Conservation (phyloP, 805 yeast species). For the Barnettozyma wickerhamii region DNA sequence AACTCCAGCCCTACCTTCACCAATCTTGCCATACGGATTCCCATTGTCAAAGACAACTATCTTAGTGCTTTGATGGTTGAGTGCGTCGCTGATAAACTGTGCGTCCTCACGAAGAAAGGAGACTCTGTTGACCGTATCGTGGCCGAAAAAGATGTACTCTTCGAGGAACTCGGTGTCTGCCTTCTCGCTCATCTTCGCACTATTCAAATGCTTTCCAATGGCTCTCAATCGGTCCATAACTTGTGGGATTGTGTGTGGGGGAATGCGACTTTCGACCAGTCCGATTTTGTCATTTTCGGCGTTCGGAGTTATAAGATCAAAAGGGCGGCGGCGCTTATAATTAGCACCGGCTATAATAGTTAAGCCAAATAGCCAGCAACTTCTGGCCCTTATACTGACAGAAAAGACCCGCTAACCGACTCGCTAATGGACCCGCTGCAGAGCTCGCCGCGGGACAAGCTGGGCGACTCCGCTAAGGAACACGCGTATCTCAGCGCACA, state of each 20-base stretch:
- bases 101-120: slow-evolving; percentile 51
- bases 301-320: no score
- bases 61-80: slow-evolving; percentile 37
- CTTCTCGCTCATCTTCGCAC: no score
- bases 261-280: no score
- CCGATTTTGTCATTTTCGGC: no score
- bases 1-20: not conserved
- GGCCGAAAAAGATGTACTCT: slow-evolving; percentile 36
- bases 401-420: slow-evolving; percentile 1
- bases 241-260: no score
- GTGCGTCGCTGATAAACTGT: slow-evolving; percentile 40
- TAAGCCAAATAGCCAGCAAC: no score
- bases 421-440: not conserved
- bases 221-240: no score
- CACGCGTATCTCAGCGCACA: not conserved
- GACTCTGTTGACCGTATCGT: slow-evolving; percentile 51
- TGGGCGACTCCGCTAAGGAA: not conserved
- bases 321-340: no score
- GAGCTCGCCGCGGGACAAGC: not conserved
- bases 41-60: slow-evolving; percentile 35
- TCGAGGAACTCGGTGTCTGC: slow-evolving; percentile 6
- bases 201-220: no score
- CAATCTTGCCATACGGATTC: slow-evolving; percentile 13
- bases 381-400: no score
- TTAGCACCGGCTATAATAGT: no score